Conservation (phyloP, 1,139 yeast species). For the Saccharomyces hybrid region DNA sequence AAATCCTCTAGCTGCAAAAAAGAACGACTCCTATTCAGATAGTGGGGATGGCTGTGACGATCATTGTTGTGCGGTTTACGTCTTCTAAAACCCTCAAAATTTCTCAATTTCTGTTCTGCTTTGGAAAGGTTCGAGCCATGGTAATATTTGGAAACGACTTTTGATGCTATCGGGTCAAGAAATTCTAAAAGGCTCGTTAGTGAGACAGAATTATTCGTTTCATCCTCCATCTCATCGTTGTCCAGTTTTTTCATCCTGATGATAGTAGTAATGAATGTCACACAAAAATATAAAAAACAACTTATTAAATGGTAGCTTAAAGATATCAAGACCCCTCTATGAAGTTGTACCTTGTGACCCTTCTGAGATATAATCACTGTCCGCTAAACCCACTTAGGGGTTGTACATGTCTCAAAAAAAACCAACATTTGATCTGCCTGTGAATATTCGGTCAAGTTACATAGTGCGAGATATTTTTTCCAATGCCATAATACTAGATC, state of each 20-base stretch:
- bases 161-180: slow-evolving; percentile 6
- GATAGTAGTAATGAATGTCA: not conserved
- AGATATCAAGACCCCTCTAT: not conserved
- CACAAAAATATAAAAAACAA: not conserved
- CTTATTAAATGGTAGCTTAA: not conserved
- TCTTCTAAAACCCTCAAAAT: slow-evolving; percentile 9
- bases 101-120: slow-evolving; percentile 13
- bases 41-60: not conserved
- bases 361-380: not conserved
- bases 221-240: not conserved
- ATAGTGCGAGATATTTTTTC: not conserved
- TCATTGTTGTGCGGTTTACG: slow-evolving; percentile 2
- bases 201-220: not conserved
- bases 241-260: not conserved
- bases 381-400: not conserved
- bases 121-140: slow-evolving; percentile 9
- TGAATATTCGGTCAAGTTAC: not conserved
- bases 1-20: slow-evolving; percentile 17
- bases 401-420: not conserved
- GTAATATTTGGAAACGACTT: not conserved
- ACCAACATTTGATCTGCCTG: not conserved
- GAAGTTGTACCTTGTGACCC: not conserved
- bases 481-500: no score
- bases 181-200: slow-evolving; percentile 3
- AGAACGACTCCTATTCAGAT: not conserved